Conservation (phyloP, 1,284 basidiomycete species). For the Trichosporon sp. region DNA sequence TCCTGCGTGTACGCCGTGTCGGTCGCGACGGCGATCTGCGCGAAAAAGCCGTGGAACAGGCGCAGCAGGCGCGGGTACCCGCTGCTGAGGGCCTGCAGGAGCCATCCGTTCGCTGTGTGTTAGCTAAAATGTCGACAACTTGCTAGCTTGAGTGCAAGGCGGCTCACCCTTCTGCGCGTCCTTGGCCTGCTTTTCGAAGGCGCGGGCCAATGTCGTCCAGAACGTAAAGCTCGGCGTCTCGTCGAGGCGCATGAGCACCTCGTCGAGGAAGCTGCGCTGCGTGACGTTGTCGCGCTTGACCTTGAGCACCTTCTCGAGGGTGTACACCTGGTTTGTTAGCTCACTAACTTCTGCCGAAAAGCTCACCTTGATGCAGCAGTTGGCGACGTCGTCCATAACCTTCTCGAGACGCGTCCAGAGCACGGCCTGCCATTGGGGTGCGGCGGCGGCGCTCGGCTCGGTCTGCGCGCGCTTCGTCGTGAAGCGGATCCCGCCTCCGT, state of each 20-base stretch:
- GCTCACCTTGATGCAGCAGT: constrained; percentile 78
- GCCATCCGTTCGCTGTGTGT: constrained; percentile 53
- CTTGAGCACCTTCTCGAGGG: constrained; percentile 85
- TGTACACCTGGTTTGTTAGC: constrained; percentile 66
- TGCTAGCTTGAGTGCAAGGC: background rate
- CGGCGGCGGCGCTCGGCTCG: constrained; percentile 75
- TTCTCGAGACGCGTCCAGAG: constrained; percentile 78
- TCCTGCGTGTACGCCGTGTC: constrained; percentile 80
- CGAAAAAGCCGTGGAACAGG: constrained; percentile 92
- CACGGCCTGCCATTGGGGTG: constrained; percentile 72
- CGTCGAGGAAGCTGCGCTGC: constrained; percentile 77
- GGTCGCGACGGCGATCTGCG: constrained; percentile 87
- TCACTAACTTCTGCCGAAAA: background rate
- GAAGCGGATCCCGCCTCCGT: constrained; percentile 34
- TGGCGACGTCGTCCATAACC: constrained; percentile 82
- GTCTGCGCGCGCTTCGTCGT: constrained; percentile 58
- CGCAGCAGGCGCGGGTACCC: constrained; percentile 82
- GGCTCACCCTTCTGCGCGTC: constrained; percentile 66
- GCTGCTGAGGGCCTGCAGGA: constrained; percentile 77
- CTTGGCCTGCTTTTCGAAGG: constrained; percentile 72
- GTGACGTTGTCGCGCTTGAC: constrained; percentile 77
- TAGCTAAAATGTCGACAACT: background rate
- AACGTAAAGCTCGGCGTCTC: constrained; percentile 85
- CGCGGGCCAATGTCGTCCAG: constrained; percentile 76
- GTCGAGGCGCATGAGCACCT: constrained; percentile 86